Evolutionary conservation across 345 rosid species (phyloP), one percentile per base, ranked within the genome.

Genomic region (Pistacia vera): DNA sequence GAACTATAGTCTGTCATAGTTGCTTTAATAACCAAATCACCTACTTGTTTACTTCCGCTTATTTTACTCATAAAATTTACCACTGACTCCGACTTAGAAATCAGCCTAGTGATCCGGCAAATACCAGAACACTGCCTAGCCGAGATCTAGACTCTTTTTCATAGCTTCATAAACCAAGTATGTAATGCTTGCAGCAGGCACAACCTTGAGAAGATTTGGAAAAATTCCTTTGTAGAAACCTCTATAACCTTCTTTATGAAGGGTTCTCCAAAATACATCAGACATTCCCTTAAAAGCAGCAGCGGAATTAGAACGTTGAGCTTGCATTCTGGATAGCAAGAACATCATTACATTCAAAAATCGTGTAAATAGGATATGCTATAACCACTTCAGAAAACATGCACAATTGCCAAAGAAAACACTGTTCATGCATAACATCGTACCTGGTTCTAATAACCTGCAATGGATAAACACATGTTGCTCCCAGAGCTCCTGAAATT

Each of bases 371-470:
- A 81, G 28, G 5, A 59, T 11, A 16, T n/a, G 65, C 25, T 54
- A 38, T 1, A 33, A 22, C 28, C 52, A 74, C 12, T 38, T 41
- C 22, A 20, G 18, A 38, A 44, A 74, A 55, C 36, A 20, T 41
- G 56, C 36, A 49, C 46, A 51, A 62, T 11, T 10, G 49, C 16
- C 59, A 63, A 33, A 51, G 69, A 30, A 73, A 73, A 51, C 11
- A 38, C 2, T n/a, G 8, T 64, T 54, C 63, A 74, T 38, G 55
- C 41, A 44, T 67, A 65, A 51, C 63, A 66, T 28, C 73, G 35
- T 87, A 96, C 98, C 98, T 92, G 66, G 99, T 96, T 86, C 99
- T 77, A 60, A 96, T 75, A 77, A 96, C 97, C 82, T 93, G 99
- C 81, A 96, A 87, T 3, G 99, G 98, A 85, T 96, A 96, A 68